A percentile compares a stretch with the other conserved stretches of the same genome.
Conservation (phyloP, 768 basidiomycete genomes). For the Lentinus tigrinus region DNA sequence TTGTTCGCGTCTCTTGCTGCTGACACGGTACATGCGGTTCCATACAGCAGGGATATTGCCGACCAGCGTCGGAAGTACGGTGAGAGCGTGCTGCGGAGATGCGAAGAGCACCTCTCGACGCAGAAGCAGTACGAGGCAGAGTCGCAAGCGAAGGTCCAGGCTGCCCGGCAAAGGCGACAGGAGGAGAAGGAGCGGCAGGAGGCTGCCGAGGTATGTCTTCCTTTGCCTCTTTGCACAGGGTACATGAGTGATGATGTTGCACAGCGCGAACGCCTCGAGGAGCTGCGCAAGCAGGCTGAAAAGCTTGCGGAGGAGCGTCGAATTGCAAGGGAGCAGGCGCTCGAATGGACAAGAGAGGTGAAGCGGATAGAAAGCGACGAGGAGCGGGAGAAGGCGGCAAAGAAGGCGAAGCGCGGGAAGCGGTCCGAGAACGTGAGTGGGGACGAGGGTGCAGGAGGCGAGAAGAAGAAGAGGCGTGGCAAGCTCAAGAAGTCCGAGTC, state of each 20-base stretch:
- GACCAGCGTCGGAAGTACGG: slow-evolving; percentile 91
- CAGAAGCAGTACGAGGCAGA: slow-evolving; percentile 76
- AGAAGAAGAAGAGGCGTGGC: slow-evolving; percentile 72
- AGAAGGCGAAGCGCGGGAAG: slow-evolving; percentile 49
- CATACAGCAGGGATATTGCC: slow-evolving; percentile 85
- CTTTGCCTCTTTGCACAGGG: not conserved
- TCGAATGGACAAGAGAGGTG: slow-evolving; percentile 72
- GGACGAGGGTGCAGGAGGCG: slow-evolving; percentile 35
- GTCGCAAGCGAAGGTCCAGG: slow-evolving; percentile 67
- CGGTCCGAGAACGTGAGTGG: slow-evolving; percentile 52
- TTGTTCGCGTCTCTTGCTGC: slow-evolving; percentile 82
- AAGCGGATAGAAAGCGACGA: slow-evolving; percentile 68
- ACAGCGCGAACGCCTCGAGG: slow-evolving; percentile 62
- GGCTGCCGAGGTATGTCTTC: slow-evolving; percentile 57
- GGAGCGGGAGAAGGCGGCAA: slow-evolving; percentile 59
- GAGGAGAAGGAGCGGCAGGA: slow-evolving; percentile 73
- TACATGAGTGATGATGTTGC: not conserved
- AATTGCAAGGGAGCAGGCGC: slow-evolving; percentile 72
- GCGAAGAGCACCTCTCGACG: slow-evolving; percentile 72
- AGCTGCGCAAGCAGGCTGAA: slow-evolving; percentile 67
- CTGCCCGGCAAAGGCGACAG: slow-evolving; percentile 73
- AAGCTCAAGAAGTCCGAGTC: slow-evolving; percentile 62
- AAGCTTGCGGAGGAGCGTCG: slow-evolving; percentile 79
- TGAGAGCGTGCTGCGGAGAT: slow-evolving; percentile 77
- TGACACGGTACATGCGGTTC: slow-evolving; percentile 65